Evolutionary conservation across 2,329 filamentous ascomycete species (phyloP).

Genomic region (Diaporthe australafricana): DNA sequence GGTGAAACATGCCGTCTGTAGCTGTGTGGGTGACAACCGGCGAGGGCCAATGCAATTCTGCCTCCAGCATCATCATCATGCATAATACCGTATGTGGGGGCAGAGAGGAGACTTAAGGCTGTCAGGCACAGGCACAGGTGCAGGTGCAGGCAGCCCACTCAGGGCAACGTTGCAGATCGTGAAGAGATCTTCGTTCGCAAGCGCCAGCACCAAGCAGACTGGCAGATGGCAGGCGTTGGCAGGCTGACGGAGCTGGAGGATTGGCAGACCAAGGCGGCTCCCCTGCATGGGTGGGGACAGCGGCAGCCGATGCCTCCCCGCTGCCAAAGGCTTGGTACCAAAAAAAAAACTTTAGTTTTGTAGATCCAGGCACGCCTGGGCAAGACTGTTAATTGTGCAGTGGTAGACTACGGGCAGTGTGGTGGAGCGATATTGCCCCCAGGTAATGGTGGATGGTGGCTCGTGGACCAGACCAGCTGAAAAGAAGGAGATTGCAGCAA

Average conservation of each 20-base stretch:
- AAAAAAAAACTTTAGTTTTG: not conserved
- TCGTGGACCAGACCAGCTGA: conserved; percentile 4
- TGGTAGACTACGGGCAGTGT: no score
- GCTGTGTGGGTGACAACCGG: not conserved
- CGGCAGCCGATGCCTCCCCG: conserved; percentile 9
- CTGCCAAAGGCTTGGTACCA: conserved; percentile 21
- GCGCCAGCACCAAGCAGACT: not conserved
- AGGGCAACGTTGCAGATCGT: not conserved
- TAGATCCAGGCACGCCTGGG: not conserved
- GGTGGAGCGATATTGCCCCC: conserved; percentile 16
- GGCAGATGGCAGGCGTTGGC: no score
- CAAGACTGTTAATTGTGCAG: no score
- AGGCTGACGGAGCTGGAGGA: no score
- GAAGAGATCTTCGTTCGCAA: conserved; percentile 3
- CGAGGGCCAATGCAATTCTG: conserved; percentile 25
- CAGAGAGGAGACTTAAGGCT: no score
- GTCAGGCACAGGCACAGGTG: conserved; percentile 6
- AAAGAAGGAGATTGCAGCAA: conserved; percentile 20
- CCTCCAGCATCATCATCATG: not conserved
- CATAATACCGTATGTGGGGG: no score
- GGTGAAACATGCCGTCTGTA: conserved; percentile 21
- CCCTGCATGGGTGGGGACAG: conserved; percentile 8
- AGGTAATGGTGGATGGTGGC: not conserved
- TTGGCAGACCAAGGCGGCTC: conserved; percentile 6
- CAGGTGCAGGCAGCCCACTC: not conserved